Conservation (phyloP, 2,329 filamentous ascomycete species). For the Microdochium nivale region DNA sequence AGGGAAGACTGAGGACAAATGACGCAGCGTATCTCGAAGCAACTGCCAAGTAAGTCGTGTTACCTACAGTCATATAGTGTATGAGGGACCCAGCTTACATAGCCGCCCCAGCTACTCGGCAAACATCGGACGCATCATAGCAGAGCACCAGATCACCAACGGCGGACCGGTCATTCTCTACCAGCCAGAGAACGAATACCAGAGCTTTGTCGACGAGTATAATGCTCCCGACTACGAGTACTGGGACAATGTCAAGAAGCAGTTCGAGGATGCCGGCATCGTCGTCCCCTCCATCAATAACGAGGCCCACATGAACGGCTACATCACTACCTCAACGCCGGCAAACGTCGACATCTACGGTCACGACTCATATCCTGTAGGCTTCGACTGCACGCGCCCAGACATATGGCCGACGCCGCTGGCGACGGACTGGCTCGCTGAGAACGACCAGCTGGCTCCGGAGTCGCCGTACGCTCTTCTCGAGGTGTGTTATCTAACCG, state of each 20-base stretch:
- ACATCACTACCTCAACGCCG: constrained; percentile 54
- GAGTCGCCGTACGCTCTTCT: constrained; percentile 45
- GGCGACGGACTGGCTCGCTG: constrained; percentile 44
- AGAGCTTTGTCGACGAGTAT: constrained; percentile 27
- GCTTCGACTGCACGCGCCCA: constrained; percentile 35
- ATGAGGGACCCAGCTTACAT: too few relatives aligned
- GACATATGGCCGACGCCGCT: constrained; percentile 50
- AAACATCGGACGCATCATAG: constrained; percentile 57
- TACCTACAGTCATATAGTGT: neutral
- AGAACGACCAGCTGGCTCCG: constrained; percentile 53
- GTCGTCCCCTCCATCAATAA: constrained; percentile 70
- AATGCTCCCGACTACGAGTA: constrained; percentile 60
- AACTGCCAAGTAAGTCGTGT: constrained; percentile 50
- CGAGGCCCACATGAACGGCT: constrained; percentile 52
- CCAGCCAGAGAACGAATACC: constrained; percentile 77
- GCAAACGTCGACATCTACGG: constrained; percentile 28
- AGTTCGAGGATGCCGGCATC: constrained; percentile 59
- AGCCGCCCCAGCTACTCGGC: constrained; percentile 41
- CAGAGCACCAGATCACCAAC: constrained; percentile 71
- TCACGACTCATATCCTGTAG: constrained; percentile 32
- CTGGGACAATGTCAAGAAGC: constrained; percentile 61
- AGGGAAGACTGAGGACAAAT: constrained; percentile 54
- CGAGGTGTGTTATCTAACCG: constrained; percentile 16
- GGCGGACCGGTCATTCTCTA: constrained; percentile 72
- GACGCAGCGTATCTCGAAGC: constrained; percentile 54